Base-by-base conservation (phyloP, 1,139 yeast species). In the Saccharomycopsis phalli region DNA sequence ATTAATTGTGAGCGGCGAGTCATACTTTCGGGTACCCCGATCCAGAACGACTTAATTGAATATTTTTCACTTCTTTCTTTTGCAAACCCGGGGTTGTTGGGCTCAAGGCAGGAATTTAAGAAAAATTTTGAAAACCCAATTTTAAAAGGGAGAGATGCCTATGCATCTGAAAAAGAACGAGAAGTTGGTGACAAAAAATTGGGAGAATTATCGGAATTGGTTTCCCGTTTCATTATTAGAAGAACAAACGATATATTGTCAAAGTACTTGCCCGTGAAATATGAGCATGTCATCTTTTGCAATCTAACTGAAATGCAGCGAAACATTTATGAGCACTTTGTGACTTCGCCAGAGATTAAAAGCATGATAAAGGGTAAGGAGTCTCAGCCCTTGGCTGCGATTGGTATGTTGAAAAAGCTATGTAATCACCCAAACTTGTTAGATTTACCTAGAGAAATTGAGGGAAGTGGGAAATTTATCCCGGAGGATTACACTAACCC, bases 21-120 rank as follows among this genome's bases (percentile, higher is more conserved):
- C 7, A 91, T 91, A 49, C 63, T 91, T 27, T 86, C 96, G 0
- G 99, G 99, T 36, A 91, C 99, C 0, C 99, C 99, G 0, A 91
- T 91, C 49, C 99, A 91, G 58, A 91, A 91, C 56, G 98, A 93
- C 63, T 66, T 91, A 34, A 81, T 95, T 1, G 99, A 91, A 60
- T 91, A 91, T 60, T 93, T 88, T 56, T 86, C 98, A 0, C 65
- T 91, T 42, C 65, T 93, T 45, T 84, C 81, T 53, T 91, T 91
- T 65, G 94, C 97, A 6, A 91, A 91, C 55, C 99, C 99, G 0
- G 95, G 95, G 0, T 70, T 86, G 37, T 64, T 91, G 34, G 98
- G 99, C 0, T 68, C 94, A 1, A 72, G 95, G 50, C 63, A 60
- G 21, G 95, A 91, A 45, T 91, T 91, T 58, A 69, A 93, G 46